Conservation (phyloP, 148 eudicot genomes). For the Pouteria glomerata region DNA sequence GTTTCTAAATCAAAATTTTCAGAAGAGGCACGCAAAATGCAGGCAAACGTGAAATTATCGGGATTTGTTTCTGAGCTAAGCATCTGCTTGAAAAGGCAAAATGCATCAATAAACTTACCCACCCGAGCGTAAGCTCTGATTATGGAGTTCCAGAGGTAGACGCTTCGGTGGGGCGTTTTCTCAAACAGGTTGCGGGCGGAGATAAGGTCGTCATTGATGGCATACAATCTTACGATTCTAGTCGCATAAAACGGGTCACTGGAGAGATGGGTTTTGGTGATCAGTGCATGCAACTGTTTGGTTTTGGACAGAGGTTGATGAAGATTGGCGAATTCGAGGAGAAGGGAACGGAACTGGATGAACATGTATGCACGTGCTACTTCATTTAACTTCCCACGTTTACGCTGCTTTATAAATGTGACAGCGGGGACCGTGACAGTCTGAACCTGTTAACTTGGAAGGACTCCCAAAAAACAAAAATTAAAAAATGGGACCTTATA, state of each 20-base stretch:
- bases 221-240: conserved; percentile 51
- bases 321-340: conserved; percentile 46
- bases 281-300: conserved; percentile 54
- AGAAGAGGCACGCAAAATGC: conserved; percentile 55
- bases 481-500: too few relatives aligned
- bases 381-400: background rate
- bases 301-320: conserved; percentile 50
- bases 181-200: conserved; percentile 73
- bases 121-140: conserved; percentile 66
- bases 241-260: conserved; percentile 80
- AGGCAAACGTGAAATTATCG: conserved; percentile 76
- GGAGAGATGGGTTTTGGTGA: conserved; percentile 56
- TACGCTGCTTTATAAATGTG: background rate
- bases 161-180: conserved; percentile 49
- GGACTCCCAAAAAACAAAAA: too few relatives aligned
- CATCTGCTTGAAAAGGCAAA: conserved; percentile 45
- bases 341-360: conserved; percentile 31
- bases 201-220: conserved; percentile 41
- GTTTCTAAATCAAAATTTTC: conserved; percentile 37
- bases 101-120: conserved; percentile 34
- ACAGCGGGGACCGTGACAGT: background rate
- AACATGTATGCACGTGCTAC: conserved; percentile 23
- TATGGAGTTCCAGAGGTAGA: conserved; percentile 79
- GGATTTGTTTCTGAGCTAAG: conserved; percentile 48
- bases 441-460: too few relatives aligned